Evolutionary conservation across 768 basidiomycete genomes (phyloP).

Genomic region (Phallus indusiatus): DNA sequence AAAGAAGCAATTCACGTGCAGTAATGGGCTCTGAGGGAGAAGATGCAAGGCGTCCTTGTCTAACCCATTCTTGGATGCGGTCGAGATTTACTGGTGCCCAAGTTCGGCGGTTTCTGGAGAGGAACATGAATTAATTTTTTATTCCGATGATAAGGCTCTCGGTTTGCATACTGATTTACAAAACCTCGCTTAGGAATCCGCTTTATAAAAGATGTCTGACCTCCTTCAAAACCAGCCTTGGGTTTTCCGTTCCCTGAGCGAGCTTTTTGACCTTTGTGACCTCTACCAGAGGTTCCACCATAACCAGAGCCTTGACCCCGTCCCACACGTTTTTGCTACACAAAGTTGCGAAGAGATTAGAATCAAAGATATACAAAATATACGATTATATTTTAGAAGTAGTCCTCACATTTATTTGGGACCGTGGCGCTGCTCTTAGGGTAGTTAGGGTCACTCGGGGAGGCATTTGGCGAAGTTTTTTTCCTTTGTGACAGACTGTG

Average conservation of each 20-base stretch:
- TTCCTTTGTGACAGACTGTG: not conserved
- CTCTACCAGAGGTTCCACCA: conserved; percentile 88
- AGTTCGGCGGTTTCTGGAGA: conserved; percentile 54
- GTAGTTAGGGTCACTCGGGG: conserved; percentile 41
- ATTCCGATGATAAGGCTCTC: not conserved
- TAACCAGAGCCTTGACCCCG: conserved; percentile 87
- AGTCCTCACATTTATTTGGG: conserved; percentile 51
- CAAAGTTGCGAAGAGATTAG: not conserved
- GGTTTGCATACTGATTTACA: conserved; percentile 67
- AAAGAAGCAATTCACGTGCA: conserved; percentile 72
- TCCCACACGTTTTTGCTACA: conserved; percentile 88
- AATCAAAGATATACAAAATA: not conserved
- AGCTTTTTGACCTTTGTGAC: conserved; percentile 93
- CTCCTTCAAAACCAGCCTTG: conserved; percentile 85
- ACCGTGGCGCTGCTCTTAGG: conserved; percentile 58
- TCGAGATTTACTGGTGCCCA: conserved; percentile 84
- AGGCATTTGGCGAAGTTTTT: not conserved
- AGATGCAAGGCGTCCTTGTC: conserved; percentile 70
- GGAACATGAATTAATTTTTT: not conserved
- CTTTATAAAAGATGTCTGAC: conserved; percentile 89
- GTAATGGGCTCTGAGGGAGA: conserved; percentile 80
- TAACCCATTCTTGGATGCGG: conserved; percentile 85
- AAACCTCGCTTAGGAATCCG: conserved; percentile 92
- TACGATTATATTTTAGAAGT: conserved; percentile 5
- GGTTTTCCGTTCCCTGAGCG: conserved; percentile 81